Evolutionary conservation across 2,329 filamentous ascomycete genomes (phyloP), one percentile per base, ranked within the genome.

Genomic region (Zopfia rhizophila): DNA sequence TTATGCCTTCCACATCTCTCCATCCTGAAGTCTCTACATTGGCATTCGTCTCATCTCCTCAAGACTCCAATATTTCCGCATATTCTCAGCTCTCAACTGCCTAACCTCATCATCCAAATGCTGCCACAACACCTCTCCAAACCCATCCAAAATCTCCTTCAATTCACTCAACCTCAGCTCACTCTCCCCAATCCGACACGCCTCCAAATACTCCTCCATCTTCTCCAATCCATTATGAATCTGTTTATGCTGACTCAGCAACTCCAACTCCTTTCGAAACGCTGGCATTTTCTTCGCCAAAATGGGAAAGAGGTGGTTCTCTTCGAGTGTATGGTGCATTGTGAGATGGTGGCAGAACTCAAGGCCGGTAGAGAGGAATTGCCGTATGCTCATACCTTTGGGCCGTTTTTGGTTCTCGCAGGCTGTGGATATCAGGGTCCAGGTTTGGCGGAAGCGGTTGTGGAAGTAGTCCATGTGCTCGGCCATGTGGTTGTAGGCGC

Each of bases 41-140:
- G 83, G 85, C 74, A 94, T 79, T 38, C 75, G 72, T 68, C 72
- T 76, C 70, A 96, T 86, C 78, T 96, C 91, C 33, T 89, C 84
- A 49, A 85, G 58, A 0, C 79, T 88, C 89, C 90, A 96, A 70
- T 89, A 91, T 70, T 79, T 84, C 58, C 90, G 80, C 91, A 96
- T 96, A 68, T 93, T 95, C 70, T 94, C 89, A 31, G 91, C 91
- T 2, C 87, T 83, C 22, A 96, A 71, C 56, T 88, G 82, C 69
- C 79, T 76, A 6, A 96, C 91, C 78, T 96, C 91, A 60, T 92
- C 86, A 61, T 94, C 89, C 49, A 96, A 74, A 78, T 96, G 91
- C 63, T 75, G 77, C 89, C 90, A 93, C 36, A 96, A 69, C 53
- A 96, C 89, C 7, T 78, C 77, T 8, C 89, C 89, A 83, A 92